Conservation (phyloP, 371 early-diverging fungal species). For the Fennellomyces sp. region DNA sequence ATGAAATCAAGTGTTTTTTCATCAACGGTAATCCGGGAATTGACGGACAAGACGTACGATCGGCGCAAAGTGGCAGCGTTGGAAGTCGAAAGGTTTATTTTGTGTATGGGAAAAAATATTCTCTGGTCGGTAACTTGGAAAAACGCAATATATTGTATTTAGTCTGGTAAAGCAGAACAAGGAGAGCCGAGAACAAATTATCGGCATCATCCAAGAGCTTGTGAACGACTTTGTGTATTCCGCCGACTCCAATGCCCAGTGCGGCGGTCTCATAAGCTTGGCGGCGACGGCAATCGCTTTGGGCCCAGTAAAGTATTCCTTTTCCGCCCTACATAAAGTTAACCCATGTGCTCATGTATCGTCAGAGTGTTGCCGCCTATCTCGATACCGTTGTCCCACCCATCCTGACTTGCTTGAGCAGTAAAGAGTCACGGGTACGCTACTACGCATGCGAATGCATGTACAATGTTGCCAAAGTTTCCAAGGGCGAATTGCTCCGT, state of each 20-base stretch:
- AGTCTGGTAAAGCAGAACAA: slow-evolving; percentile 68
- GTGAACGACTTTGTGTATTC: slow-evolving; percentile 86
- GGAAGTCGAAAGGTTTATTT: slow-evolving; percentile 87
- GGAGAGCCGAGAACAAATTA: slow-evolving; percentile 45
- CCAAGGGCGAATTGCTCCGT: slow-evolving; percentile 76
- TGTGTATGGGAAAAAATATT: too few species aligned
- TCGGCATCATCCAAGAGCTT: slow-evolving; percentile 68
- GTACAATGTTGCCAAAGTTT: slow-evolving; percentile 96
- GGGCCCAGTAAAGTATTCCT: slow-evolving; percentile 54
- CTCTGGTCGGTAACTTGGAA: background rate
- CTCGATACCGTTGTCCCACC: slow-evolving; percentile 85
- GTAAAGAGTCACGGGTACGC: slow-evolving; percentile 85
- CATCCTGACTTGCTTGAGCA: slow-evolving; percentile 82
- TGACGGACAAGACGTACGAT: slow-evolving; percentile 85
- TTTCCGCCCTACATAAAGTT: too few species aligned
- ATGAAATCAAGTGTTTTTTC: slow-evolving; percentile 5
- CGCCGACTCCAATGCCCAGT: slow-evolving; percentile 73
- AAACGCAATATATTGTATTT: slow-evolving; percentile 17
- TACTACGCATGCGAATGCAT: slow-evolving; percentile 95
- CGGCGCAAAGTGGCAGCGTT: slow-evolving; percentile 87
- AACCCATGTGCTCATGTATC: background rate
- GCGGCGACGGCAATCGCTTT: slow-evolving; percentile 88
- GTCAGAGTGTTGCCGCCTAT: slow-evolving; percentile 62
- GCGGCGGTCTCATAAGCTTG: slow-evolving; percentile 91
- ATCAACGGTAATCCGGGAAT: slow-evolving; percentile 7